phyloP scores from a whole-genome alignment of 1,284 basidiomycete species.

The Rhodotorula sp. region DNA sequence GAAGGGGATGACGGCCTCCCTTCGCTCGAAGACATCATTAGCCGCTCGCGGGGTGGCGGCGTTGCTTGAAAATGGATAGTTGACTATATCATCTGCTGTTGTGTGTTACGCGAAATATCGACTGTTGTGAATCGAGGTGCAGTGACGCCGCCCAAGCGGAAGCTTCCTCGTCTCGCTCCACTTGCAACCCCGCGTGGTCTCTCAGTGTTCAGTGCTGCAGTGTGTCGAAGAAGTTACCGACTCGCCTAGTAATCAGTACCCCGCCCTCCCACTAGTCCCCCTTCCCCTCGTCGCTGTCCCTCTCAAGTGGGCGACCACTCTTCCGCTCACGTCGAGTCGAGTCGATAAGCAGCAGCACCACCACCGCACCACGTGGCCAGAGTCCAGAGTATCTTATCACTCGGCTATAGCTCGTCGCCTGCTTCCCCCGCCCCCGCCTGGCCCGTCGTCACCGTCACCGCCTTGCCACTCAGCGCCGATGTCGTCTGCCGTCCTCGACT shows the following conservation, averaged over 20 bases:
- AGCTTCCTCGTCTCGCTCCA: no score
- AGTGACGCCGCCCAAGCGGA: not conserved
- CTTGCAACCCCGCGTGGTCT: no score
- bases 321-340: no score
- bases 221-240: not conserved
- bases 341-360: no score
- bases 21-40: constrained; percentile 1
- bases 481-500: constrained; percentile 11
- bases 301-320: no score
- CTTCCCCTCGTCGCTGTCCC: no score
- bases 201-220: not conserved
- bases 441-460: not conserved
- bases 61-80: not conserved
- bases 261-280: no score
- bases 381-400: not conserved
- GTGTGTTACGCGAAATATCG: no score
- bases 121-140: not conserved
- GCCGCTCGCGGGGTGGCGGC: not conserved
- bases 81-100: not conserved
- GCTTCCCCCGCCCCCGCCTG: not conserved
- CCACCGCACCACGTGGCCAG: no score
- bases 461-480: not conserved
- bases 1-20: constrained; percentile 13
- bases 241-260: no score
- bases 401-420: not conserved